phyloP scores from a whole-genome alignment of 2,329 filamentous ascomycete species.

The Aspergillus tanneri region DNA sequence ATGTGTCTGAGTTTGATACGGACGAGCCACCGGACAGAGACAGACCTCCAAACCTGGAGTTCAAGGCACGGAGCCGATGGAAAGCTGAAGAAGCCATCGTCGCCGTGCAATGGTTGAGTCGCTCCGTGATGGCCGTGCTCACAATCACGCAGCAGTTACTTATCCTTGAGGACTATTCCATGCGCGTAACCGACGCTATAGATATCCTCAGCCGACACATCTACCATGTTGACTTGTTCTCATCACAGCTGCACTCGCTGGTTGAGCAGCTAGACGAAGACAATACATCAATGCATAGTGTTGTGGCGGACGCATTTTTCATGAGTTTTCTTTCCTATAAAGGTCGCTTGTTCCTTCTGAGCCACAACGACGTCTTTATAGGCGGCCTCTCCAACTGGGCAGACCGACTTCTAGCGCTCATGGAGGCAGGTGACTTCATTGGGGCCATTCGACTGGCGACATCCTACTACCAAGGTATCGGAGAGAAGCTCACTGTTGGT shows the following conservation, averaged over 20 bases:
- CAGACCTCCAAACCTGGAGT: slow-evolving; percentile 74
- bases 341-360: slow-evolving; percentile 83
- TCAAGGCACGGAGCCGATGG: slow-evolving; percentile 83
- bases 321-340: slow-evolving; percentile 98
- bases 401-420: slow-evolving; percentile 84
- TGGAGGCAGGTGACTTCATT: slow-evolving; percentile 96
- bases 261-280: slow-evolving; percentile 88
- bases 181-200: slow-evolving; percentile 92
- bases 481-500: slow-evolving; percentile 92
- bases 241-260: slow-evolving; percentile 75
- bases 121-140: slow-evolving; percentile 84
- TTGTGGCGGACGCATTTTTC: slow-evolving; percentile 94
- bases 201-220: slow-evolving; percentile 90
- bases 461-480: slow-evolving; percentile 83
- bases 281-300: slow-evolving; percentile 86
- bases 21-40: slow-evolving; percentile 64
- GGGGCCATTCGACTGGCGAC: slow-evolving; percentile 87
- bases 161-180: slow-evolving; percentile 82
- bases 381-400: slow-evolving; percentile 96
- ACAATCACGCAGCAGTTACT: slow-evolving; percentile 93
- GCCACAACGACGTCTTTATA: slow-evolving; percentile 90
- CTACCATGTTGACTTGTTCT: slow-evolving; percentile 88
- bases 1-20: slow-evolving; percentile 70
- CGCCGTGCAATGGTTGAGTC: slow-evolving; percentile 92
- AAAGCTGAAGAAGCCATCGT: slow-evolving; percentile 93